A percentile compares a stretch with the other conserved stretches of the same genome.
Conservation (phyloP, 2,329 filamentous ascomycete species). For the Alternaria postmessia region DNA sequence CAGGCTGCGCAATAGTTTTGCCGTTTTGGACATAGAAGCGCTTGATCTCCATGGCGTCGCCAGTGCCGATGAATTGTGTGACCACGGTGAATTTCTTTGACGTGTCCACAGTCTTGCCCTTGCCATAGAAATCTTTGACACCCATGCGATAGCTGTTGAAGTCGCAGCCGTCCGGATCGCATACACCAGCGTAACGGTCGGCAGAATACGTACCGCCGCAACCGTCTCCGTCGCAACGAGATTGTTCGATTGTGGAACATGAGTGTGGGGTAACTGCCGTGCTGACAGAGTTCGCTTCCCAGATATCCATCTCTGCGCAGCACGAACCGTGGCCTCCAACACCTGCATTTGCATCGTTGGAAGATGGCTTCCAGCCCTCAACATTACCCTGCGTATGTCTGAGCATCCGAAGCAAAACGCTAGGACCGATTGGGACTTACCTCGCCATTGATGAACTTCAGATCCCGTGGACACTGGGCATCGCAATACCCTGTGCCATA, state of each 20-base stretch:
- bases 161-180: slow-evolving; percentile 73
- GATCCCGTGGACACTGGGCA: slow-evolving; percentile 48
- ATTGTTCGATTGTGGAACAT: slow-evolving; percentile 62
- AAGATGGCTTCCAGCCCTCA: slow-evolving; percentile 61
- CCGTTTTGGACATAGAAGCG: slow-evolving; percentile 61
- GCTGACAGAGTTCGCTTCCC: slow-evolving; percentile 72
- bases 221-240: slow-evolving; percentile 60
- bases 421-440: slow-evolving; percentile 4
- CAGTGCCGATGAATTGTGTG: slow-evolving; percentile 57
- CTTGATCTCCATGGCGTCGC: slow-evolving; percentile 55
- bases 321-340: slow-evolving; percentile 65
- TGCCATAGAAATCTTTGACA: slow-evolving; percentile 68
- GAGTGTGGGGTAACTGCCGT: slow-evolving; percentile 71
- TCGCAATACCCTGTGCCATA: slow-evolving; percentile 56
- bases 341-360: slow-evolving; percentile 63
- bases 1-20: slow-evolving; percentile 56
- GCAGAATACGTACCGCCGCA: slow-evolving; percentile 58
- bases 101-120: slow-evolving; percentile 57
- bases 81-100: slow-evolving; percentile 56
- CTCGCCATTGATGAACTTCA: slow-evolving; percentile 62
- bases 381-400: slow-evolving; percentile 56
- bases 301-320: slow-evolving; percentile 69
- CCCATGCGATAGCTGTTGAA: slow-evolving; percentile 68
- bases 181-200: slow-evolving; percentile 68
- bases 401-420: neutral